Evolutionary conservation across 768 basidiomycete genomes (phyloP), one percentile per base, ranked within the genome.

Genomic region (Ephemerocybe angulata): DNA sequence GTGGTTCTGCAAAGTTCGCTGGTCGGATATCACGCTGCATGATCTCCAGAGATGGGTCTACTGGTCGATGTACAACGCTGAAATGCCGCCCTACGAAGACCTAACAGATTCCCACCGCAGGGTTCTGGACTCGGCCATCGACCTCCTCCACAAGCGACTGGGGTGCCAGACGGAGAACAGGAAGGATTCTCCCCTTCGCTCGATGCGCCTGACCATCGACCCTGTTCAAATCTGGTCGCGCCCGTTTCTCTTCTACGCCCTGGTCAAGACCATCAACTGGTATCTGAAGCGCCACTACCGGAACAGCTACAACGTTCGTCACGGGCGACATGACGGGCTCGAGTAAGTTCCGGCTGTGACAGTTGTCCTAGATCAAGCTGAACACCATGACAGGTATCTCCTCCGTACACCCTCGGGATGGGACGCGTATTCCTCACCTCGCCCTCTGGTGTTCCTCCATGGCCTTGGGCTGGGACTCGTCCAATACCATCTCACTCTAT

Each of bases 381-480:
- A 44, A 56, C 37, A 31, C 40, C 24, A 52, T 31, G 55, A 7
- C 43, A 90, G 88, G 62, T 94, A 93, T 66, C 75, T 93, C 24
- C 67, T 93, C 21, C 83, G 88, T 40, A 72, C 86, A 31, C 93
- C 94, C 2, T 62, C 70, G 7, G 67, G 73, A 13, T 93, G 91
- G 90, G 74, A 84, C 42, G 68, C 82, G 2, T 65, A 67, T 17
- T 76, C 65, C 37, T 85, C 81, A 24, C 77, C 76, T 28, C 79
- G 82, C 38, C 94, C 94, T 0, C 70, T 95, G 33, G 78, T 97
- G 15, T 92, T 94, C 65, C 67, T 93, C 33, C 93, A 97, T 63
- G 95, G 95, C 3, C 82, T 98, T 1, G 94, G 94, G 10, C 77
- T 95, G 47, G 93, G 93, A 3, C 68, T 91, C 11, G 63, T 85